Evolutionary conservation across 2,329 filamentous ascomycete genomes (phyloP).

Genomic region (Colletotrichum noveboracense): DNA sequence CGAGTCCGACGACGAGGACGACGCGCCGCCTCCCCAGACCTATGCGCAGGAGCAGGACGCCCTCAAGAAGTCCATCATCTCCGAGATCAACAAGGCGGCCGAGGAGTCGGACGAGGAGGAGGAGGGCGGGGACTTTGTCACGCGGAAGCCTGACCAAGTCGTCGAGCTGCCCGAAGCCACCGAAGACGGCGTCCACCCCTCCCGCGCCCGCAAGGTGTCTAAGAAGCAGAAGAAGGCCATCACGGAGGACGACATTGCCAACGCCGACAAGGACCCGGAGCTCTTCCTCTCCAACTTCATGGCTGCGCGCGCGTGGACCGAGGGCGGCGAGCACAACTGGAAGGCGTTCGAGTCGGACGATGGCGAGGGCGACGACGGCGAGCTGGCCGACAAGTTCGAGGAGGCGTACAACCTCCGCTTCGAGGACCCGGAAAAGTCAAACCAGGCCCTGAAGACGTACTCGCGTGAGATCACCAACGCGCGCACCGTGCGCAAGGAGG

Average conservation of each 20-base stretch:
- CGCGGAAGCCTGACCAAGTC: slow-evolving; percentile 66
- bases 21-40: slow-evolving; percentile 62
- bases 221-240: slow-evolving; percentile 45
- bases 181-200: slow-evolving; percentile 60
- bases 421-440: slow-evolving; percentile 87
- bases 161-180: slow-evolving; percentile 23
- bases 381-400: slow-evolving; percentile 78
- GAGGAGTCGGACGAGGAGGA: slow-evolving; percentile 59
- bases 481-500: slow-evolving; percentile 86
- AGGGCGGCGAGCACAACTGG: slow-evolving; percentile 66
- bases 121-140: slow-evolving; percentile 71
- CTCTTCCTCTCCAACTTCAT: slow-evolving; percentile 95
- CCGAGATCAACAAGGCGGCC: slow-evolving; percentile 75
- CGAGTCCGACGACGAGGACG: slow-evolving; percentile 63
- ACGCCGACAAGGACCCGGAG: slow-evolving; percentile 88
- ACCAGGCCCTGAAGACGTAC: slow-evolving; percentile 87
- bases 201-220: slow-evolving; percentile 49
- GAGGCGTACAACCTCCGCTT: slow-evolving; percentile 95
- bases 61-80: slow-evolving; percentile 77
- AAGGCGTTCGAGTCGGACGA: slow-evolving; percentile 93
- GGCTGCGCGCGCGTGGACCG: slow-evolving; percentile 88
- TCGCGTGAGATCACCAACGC: slow-evolving; percentile 83
- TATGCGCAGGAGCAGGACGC: slow-evolving; percentile 90
- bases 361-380: slow-evolving; percentile 72
- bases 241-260: slow-evolving; percentile 68